Evolutionary conservation across 1,284 basidiomycete species (phyloP).

Genomic region (Puccinia hordei): DNA sequence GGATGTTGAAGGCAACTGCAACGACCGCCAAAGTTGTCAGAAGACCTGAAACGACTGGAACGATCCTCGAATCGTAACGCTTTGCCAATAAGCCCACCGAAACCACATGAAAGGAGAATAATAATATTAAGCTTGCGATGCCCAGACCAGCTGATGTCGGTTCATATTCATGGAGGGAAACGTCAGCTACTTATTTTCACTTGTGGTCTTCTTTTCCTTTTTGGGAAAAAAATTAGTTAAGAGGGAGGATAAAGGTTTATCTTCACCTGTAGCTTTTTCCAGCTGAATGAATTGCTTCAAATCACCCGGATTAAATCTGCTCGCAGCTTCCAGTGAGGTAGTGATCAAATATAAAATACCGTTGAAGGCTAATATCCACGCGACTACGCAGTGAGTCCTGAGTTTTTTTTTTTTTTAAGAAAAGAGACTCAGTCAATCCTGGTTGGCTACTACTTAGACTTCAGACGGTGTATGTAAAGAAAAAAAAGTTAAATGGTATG

Average conservation of each 20-base stretch:
- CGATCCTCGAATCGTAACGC: conserved; percentile 12
- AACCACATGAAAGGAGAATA: conserved; percentile 38
- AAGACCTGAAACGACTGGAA: neutral
- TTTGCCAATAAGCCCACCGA: conserved; percentile 6
- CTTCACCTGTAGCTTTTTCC: conserved; percentile 42
- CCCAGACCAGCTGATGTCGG: conserved; percentile 47
- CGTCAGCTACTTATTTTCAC: neutral
- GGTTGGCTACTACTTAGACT: neutral
- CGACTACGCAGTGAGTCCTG: neutral
- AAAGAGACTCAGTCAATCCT: neutral
- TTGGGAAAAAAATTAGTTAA: neutral
- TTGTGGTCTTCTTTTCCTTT: neutral
- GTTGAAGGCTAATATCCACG: conserved; percentile 23
- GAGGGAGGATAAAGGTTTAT: neutral
- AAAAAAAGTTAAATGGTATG: neutral
- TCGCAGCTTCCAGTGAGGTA: conserved; percentile 24
- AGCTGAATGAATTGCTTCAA: conserved; percentile 26
- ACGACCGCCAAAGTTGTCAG: conserved; percentile 18
- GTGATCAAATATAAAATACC: conserved; percentile 37
- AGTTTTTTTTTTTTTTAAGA: neutral
- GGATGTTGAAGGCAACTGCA: conserved; percentile 35
- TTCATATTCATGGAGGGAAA: neutral
- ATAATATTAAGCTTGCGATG: conserved; percentile 34
- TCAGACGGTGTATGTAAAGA: neutral
- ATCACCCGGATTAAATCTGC: conserved; percentile 32